Evolutionary conservation across 768 basidiomycete species (phyloP).

Genomic region (Leccinum subgranulosum): DNA sequence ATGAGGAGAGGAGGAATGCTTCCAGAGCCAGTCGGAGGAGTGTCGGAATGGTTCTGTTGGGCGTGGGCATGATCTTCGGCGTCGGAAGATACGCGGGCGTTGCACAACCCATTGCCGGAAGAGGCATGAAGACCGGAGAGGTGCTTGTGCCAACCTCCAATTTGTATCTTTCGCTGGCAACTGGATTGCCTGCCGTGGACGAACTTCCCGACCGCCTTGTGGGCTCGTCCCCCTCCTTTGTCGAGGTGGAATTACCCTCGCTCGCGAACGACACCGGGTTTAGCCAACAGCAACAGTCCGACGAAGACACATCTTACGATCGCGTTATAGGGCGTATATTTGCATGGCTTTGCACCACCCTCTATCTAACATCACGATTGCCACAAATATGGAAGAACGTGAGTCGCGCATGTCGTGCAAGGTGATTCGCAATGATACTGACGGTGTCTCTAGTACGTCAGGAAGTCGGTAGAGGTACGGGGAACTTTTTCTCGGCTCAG

Average conservation of each 20-base stretch:
- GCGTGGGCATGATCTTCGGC: constrained; percentile 72
- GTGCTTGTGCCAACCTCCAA: constrained; percentile 38
- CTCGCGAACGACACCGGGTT: constrained; percentile 2
- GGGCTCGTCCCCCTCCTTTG: background rate
- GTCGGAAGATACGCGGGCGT: constrained; percentile 48
- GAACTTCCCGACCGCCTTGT: constrained; percentile 10
- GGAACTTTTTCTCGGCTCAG: background rate
- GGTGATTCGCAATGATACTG: background rate
- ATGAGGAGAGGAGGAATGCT: constrained; percentile 30
- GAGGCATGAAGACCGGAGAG: constrained; percentile 40
- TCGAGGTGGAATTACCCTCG: constrained; percentile 20
- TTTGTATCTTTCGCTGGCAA: background rate
- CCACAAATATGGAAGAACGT: constrained; percentile 99
- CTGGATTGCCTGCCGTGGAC: constrained; percentile 10
- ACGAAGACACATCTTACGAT: constrained; percentile 37
- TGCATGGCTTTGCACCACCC: constrained; percentile 90
- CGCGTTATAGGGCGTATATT: constrained; percentile 84
- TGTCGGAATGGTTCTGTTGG: constrained; percentile 79
- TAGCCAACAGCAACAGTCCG: constrained; percentile 12
- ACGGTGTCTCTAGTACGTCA: constrained; percentile 54
- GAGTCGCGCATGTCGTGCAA: constrained; percentile 33
- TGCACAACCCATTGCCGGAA: constrained; percentile 25
- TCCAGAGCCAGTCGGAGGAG: constrained; percentile 69
- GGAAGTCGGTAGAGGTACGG: constrained; percentile 84
- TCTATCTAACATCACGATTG: constrained; percentile 90